Evolutionary conservation across 495 filamentous ascomycete genomes (phyloP).

Genomic region (Xeromyces bisporus): DNA sequence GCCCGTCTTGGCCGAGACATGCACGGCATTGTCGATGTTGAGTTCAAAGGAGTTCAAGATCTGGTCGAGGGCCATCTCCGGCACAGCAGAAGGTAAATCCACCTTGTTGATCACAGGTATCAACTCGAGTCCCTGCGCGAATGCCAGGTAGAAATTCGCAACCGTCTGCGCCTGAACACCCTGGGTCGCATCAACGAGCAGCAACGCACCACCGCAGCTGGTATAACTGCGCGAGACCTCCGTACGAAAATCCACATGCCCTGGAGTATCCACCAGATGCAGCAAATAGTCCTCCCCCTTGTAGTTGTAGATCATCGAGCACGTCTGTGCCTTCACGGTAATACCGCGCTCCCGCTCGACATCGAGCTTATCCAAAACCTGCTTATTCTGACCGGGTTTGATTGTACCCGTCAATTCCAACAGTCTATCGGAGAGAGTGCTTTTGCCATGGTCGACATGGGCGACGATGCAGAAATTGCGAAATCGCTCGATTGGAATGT

Average conservation of each 20-base stretch:
- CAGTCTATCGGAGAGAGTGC: constrained; percentile 77
- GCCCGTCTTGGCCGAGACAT: constrained; percentile 89
- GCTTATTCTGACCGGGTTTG: constrained; percentile 70
- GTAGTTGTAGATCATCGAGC: constrained; percentile 87
- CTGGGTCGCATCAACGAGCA: constrained; percentile 87
- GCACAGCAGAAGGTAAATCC: constrained; percentile 75
- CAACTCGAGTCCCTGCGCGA: constrained; percentile 71
- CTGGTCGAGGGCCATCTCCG: constrained; percentile 69
- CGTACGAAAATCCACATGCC: constrained; percentile 93
- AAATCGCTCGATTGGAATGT: constrained; percentile 79
- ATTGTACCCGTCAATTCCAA: constrained; percentile 95
- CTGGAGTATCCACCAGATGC: constrained; percentile 91
- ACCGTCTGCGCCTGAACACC: constrained; percentile 91
- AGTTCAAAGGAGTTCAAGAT: constrained; percentile 74
- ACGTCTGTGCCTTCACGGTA: constrained; percentile 97
- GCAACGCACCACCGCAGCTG: constrained; percentile 79
- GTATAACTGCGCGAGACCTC: constrained; percentile 92
- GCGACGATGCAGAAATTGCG: constrained; percentile 97
- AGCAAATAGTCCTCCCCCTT: constrained; percentile 77
- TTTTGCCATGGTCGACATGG: constrained; percentile 98
- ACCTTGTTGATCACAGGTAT: constrained; percentile 95
- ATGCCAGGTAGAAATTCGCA: constrained; percentile 94
- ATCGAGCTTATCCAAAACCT: constrained; percentile 91
- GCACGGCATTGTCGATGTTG: constrained; percentile 60
- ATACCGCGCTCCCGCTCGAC: constrained; percentile 92